phyloP scores from a whole-genome alignment of 768 basidiomycete genomes.

The Tulasnella sp. region DNA sequence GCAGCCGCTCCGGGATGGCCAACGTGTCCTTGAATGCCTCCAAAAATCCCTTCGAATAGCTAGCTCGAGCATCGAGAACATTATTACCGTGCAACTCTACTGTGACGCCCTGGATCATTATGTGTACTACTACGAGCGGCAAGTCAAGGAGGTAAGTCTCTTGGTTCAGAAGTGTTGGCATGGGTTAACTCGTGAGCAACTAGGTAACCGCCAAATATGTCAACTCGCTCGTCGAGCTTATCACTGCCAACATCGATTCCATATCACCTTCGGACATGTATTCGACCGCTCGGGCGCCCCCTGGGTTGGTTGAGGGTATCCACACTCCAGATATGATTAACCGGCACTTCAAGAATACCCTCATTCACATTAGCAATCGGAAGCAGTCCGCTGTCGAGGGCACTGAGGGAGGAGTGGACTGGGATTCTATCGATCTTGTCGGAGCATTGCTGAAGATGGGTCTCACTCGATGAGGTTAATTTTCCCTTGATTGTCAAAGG shows the following conservation, averaged over 20 bases:
- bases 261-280: constrained; percentile 85
- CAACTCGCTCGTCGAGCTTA: constrained; percentile 92
- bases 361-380: constrained; percentile 73
- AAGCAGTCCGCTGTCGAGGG: constrained; percentile 45
- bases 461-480: constrained; percentile 3
- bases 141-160: constrained; percentile 76
- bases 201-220: constrained; percentile 94
- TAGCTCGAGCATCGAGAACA: constrained; percentile 93
- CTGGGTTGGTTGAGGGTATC: constrained; percentile 87
- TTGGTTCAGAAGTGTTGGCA: not conserved
- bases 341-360: constrained; percentile 88
- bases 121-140: constrained; percentile 91
- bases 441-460: constrained; percentile 91
- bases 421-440: constrained; percentile 84
- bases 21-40: constrained; percentile 93
- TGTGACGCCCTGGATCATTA: constrained; percentile 96
- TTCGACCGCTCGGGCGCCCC: constrained; percentile 79
- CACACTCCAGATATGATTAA: constrained; percentile 91
- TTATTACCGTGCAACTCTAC: constrained; percentile 93
- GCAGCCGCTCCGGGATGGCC: constrained; percentile 68
- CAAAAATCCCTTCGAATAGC: constrained; percentile 96
- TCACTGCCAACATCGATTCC: constrained; percentile 89
- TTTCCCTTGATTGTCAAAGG: constrained; percentile 5
- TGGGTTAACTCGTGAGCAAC: not conserved
- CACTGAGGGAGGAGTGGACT: constrained; percentile 52